Conservation (phyloP, 176 grass and related monocot species). For the Puccinellia tenuiflora region DNA sequence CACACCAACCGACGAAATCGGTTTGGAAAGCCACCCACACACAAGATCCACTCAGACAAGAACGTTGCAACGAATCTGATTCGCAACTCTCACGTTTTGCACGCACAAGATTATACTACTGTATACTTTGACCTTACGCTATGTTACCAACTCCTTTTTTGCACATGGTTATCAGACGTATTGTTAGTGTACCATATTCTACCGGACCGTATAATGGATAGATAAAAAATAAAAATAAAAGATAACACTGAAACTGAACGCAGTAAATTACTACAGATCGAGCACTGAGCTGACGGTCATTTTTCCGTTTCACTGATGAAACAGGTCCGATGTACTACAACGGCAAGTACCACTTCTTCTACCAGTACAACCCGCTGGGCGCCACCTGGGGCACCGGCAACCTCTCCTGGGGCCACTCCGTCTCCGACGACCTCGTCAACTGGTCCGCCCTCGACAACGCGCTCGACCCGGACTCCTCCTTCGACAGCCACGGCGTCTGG, state of each 20-base stretch:
- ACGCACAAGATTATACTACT: too few species aligned
- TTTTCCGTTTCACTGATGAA: background rate
- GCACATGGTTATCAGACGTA: background rate
- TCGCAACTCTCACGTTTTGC: background rate
- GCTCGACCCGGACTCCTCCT: background rate
- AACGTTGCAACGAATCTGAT: background rate
- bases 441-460: constrained; percentile 46
- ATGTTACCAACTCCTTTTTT: background rate
- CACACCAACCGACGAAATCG: background rate
- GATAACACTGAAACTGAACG: background rate
- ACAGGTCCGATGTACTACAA: constrained; percentile 76
- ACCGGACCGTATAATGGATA: too few species aligned
- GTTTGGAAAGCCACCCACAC: background rate
- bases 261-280: background rate
- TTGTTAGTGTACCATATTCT: background rate
- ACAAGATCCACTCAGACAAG: background rate
- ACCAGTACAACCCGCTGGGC: constrained; percentile 68
- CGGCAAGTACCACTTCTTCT: constrained; percentile 76
- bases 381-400: constrained; percentile 65
- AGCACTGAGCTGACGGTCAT: background rate
- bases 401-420: constrained; percentile 74
- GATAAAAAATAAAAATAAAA: too few species aligned
- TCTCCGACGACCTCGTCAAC: constrained; percentile 70
- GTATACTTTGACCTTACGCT: background rate
- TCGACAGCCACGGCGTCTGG: constrained; percentile 63